Conservation (phyloP, 164 flowering plant genomes). For the Chimonanthus salicifolius region DNA sequence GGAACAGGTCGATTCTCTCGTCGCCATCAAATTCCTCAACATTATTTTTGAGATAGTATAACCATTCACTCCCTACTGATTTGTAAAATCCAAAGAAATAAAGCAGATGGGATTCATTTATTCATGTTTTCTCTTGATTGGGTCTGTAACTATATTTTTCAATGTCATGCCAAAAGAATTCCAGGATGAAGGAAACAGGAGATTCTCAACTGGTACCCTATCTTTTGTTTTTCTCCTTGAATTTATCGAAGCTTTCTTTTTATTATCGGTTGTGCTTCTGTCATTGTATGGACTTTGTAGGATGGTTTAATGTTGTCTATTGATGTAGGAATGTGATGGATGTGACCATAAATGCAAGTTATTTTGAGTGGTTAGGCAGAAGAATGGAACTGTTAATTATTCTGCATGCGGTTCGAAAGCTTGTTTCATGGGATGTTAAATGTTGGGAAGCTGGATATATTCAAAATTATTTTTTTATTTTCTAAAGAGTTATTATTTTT, state of each 20-base stretch:
- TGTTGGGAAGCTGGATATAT: no score
- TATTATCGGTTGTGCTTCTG: not conserved
- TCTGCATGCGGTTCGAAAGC: not conserved
- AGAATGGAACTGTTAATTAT: not conserved
- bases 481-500: no score
- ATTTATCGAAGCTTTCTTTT: not conserved
- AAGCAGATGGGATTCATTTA: not conserved
- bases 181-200: not conserved
- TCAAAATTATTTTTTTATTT: no score
- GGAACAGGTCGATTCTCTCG: not conserved
- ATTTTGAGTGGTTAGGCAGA: not conserved
- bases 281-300: not conserved
- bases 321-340: not conserved
- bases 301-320: not conserved
- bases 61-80: not conserved
- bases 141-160: not conserved
- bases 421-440: no score
- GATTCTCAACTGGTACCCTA: no score
- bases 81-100: not conserved
- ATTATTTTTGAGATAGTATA: not conserved
- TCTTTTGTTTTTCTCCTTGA: not conserved
- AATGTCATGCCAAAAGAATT: not conserved
- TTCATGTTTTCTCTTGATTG: not conserved
- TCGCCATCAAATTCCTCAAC: not conserved
- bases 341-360: not conserved